A percentile compares a stretch with the other conserved stretches of the same genome.
Conservation (phyloP, 2,329 filamentous ascomycete species). For the Colletotrichum phormii region DNA sequence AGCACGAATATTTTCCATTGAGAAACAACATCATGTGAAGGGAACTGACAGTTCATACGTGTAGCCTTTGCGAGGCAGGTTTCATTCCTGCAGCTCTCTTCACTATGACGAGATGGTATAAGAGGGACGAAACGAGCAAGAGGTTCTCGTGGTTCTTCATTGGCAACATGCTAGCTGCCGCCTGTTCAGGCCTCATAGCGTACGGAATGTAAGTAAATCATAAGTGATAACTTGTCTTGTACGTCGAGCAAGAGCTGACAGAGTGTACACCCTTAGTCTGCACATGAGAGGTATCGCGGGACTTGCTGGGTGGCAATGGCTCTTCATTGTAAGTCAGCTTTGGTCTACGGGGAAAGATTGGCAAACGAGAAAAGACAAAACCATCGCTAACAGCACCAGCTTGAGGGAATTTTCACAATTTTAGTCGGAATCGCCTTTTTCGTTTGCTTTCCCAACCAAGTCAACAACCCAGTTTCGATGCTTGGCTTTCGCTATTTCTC, state of each 20-base stretch:
- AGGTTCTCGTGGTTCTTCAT: slow-evolving; percentile 58
- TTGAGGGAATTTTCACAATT: slow-evolving; percentile 52
- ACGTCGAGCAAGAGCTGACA: neutral
- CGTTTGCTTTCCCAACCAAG: slow-evolving; percentile 44
- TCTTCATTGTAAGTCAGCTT: slow-evolving; percentile 43
- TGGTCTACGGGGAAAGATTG: neutral
- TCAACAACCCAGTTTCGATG: slow-evolving; percentile 45
- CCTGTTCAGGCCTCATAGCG: slow-evolving; percentile 53
- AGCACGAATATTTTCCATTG: neutral
- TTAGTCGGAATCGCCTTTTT: slow-evolving; percentile 47
- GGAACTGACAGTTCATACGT: neutral
- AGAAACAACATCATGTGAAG: neutral
- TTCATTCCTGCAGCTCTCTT: slow-evolving; percentile 60
- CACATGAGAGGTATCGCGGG: slow-evolving; percentile 47
- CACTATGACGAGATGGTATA: slow-evolving; percentile 61
- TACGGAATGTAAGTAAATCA: slow-evolving; percentile 49
- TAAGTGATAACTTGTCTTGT: neutral
- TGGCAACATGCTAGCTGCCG: slow-evolving; percentile 55
- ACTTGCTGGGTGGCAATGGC: slow-evolving; percentile 49
- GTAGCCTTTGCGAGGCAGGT: slow-evolving; percentile 48
- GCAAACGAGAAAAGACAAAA: neutral
- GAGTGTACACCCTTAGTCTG: slow-evolving; percentile 34
- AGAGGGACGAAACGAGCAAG: slow-evolving; percentile 56
- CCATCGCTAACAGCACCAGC: slow-evolving; percentile 35
- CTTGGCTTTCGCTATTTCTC: slow-evolving; percentile 46